phyloP scores from a whole-genome alignment of 305 asterid genomes.

The Solanum hybrid region DNA sequence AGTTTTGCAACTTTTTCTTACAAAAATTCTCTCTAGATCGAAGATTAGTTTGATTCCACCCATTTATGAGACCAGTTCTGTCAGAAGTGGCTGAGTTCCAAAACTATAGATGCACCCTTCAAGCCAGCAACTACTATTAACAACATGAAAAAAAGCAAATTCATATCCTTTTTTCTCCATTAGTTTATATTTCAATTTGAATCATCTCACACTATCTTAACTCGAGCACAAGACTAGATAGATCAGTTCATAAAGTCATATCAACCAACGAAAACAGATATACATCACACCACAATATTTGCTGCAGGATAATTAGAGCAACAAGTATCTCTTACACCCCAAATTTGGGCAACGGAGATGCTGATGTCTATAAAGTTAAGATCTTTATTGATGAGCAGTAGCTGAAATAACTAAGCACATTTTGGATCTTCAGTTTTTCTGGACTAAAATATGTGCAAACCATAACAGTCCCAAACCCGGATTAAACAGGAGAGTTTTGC shows the following conservation, averaged over 20 bases:
- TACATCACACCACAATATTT: background rate
- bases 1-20: background rate
- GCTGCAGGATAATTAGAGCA: background rate
- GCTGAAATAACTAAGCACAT: background rate
- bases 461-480: background rate
- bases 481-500: background rate
- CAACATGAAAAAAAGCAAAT: background rate
- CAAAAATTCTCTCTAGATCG: background rate
- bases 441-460: background rate
- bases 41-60: background rate
- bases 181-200: background rate
- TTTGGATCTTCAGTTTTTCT: background rate
- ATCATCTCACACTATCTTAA: background rate
- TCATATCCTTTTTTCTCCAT: background rate
- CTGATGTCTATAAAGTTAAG: background rate
- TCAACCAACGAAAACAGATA: background rate
- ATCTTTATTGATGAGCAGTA: background rate
- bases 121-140: background rate
- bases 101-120: background rate
- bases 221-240: background rate
- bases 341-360: background rate
- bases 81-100: background rate
- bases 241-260: background rate
- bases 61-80: background rate
- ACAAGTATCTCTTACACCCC: background rate